Evolutionary conservation across 257 asterid species (phyloP), one percentile per base, ranked within the genome.

Genomic region (Primulina eburnea): DNA sequence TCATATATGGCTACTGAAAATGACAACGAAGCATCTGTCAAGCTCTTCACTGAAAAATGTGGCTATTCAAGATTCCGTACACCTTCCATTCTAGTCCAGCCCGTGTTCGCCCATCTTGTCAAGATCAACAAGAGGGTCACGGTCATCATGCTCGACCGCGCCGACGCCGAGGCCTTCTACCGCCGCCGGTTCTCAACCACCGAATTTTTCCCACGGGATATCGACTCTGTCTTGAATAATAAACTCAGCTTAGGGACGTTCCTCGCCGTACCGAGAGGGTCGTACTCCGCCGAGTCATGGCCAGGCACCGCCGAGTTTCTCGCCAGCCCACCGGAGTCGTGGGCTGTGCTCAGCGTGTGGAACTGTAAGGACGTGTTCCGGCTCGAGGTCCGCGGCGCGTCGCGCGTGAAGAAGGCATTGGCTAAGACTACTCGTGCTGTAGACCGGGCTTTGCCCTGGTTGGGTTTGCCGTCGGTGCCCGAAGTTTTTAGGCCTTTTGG

Each of bases 291-390:
- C 70, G 83, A 35, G 77, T 64, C 89, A 0, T 92, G 96, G 94
- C 84, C 81, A 9, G 95, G 96, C 1, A 30, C 77, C 12, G 77
- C 30, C 32, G 81, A 11, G 70, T 89, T 89, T 32, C 69, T 88
- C n/a, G 70, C 73, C 24, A 10, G 37, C 20, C 95, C 61, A 52
- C 92, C 98, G 21, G 90, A 86, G 78, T 88, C 98, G 24, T 92
- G 96, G 98, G 96, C 90, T 2, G 84, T 92, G 8, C 83, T 89
- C 58, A 89, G 98, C 57, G 85, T 87, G 67, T 92, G 98, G 98
- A 92, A 89, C 74, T 86, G 89, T 52, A 85, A 80, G 64, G 96
- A 89, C 38, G 94, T 89, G 63, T 89, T 82, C 79, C 81, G 72
- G 57, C 86, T 92, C 1, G 90, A 92, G 81, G 96, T 92, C 0